Conservation (phyloP, 805 yeast species). For the Schizosaccharomyces octosporus region DNA sequence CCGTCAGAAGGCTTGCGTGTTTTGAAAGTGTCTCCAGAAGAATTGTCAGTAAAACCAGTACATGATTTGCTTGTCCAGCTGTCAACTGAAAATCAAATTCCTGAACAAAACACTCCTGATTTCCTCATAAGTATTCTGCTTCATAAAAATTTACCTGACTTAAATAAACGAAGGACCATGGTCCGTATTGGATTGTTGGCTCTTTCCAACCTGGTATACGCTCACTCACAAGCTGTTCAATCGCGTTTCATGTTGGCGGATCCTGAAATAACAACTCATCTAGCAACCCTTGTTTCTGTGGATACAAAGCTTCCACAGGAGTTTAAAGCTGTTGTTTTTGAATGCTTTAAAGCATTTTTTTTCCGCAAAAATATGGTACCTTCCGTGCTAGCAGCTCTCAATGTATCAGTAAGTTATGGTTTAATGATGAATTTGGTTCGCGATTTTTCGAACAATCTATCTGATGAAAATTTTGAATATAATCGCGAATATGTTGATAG, state of each 20-base stretch:
- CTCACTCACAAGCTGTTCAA: slow-evolving; percentile 15
- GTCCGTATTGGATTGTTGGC: background rate
- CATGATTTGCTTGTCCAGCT: background rate
- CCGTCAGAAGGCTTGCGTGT: background rate
- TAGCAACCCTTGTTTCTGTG: slow-evolving; percentile 51
- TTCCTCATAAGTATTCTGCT: background rate
- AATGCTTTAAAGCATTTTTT: slow-evolving; percentile 46
- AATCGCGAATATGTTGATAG: slow-evolving; percentile 25
- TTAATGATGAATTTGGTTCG: slow-evolving; percentile 47
- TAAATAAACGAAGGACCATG: background rate
- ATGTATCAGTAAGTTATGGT: slow-evolving; percentile 78
- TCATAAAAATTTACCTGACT: background rate
- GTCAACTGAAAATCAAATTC: background rate
- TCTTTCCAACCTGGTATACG: background rate
- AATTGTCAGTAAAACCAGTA: background rate
- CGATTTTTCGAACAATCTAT: slow-evolving; percentile 28
- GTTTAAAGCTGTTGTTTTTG: slow-evolving; percentile 34
- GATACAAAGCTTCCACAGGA: slow-evolving; percentile 30
- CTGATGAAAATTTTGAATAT: slow-evolving; percentile 15
- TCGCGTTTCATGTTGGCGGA: slow-evolving; percentile 47
- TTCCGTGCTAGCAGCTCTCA: slow-evolving; percentile 51
- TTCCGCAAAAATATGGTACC: slow-evolving; percentile 43
- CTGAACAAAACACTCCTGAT: background rate
- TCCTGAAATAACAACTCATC: slow-evolving; percentile 39
- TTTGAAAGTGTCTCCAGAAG: background rate